A percentile compares a stretch with the other conserved stretches of the same genome.
These are phyloP conservation scores for Aquilaria sinensis DNA, from an alignment of 345 rosid genomes.

Conservation along the genomic window DNA sequence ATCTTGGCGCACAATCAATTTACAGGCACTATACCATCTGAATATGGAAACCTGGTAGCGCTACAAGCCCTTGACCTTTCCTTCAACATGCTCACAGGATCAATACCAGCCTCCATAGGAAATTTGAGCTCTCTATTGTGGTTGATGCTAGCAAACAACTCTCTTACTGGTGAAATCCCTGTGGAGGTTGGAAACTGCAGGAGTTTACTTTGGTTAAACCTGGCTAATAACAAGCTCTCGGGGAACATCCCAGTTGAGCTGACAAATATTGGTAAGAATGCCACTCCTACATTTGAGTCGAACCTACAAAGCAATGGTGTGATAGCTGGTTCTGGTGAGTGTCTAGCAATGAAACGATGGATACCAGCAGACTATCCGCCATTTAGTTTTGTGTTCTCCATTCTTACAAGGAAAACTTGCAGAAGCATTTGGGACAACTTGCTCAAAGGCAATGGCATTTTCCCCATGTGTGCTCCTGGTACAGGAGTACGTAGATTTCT, in stretches of 20 bases:
- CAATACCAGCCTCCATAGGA: slow-evolving; percentile 61
- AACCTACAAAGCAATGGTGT: slow-evolving; percentile 29
- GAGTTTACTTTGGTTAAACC: slow-evolving; percentile 86
- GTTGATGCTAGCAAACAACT: slow-evolving; percentile 93
- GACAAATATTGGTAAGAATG: slow-evolving; percentile 52
- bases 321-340: slow-evolving; percentile 66
- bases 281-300: slow-evolving; percentile 42
- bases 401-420: slow-evolving; percentile 72
- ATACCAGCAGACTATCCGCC: slow-evolving; percentile 93
- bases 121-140: slow-evolving; percentile 69
- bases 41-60: slow-evolving; percentile 48
- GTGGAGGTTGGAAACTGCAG: slow-evolving; percentile 62
- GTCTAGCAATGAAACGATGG: slow-evolving; percentile 83
- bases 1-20: slow-evolving; percentile 60
- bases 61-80: slow-evolving; percentile 91
- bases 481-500: slow-evolving; percentile 23
- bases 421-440: slow-evolving; percentile 66
- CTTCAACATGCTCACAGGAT: slow-evolving; percentile 57
- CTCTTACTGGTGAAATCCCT: slow-evolving; percentile 60
- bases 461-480: slow-evolving; percentile 47
- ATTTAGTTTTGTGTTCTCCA: slow-evolving; percentile 58
- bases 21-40: slow-evolving; percentile 57
- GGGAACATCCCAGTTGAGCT: slow-evolving; percentile 59
- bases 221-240: slow-evolving; percentile 67
- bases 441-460: slow-evolving; percentile 64